These are phyloP conservation scores for Martiniozyma abietophila DNA, from an alignment of 805 yeast species.

Conservation along the genomic window DNA sequence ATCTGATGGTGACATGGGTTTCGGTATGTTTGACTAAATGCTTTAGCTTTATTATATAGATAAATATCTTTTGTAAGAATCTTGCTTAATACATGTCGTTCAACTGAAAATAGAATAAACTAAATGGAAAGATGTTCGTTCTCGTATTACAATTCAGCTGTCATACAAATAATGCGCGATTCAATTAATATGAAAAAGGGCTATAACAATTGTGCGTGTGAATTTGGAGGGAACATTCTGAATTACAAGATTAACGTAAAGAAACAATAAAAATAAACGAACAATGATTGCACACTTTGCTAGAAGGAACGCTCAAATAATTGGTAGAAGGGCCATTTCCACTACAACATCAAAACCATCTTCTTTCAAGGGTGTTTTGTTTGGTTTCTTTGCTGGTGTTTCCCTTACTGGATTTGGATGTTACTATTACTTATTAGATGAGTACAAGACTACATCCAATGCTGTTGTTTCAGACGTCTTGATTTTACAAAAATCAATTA, in stretches of 20 bases:
- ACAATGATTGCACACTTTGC: conserved; percentile 16
- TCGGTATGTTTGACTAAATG: conserved; percentile 94
- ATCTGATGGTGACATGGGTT: conserved; percentile 69
- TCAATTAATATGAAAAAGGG: too few species aligned
- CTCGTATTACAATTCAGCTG: too few species aligned
- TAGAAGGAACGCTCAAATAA: conserved; percentile 9
- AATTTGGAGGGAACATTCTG: too few species aligned
- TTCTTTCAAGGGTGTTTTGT: conserved; percentile 36
- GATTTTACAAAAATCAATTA: conserved; percentile 48
- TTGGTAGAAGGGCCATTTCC: conserved; percentile 9
- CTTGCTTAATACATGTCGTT: too few species aligned
- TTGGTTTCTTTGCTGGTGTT: conserved; percentile 76
- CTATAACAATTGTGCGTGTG: too few species aligned
- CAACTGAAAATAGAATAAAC: too few species aligned
- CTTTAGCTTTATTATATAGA: neutral
- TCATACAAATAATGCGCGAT: too few species aligned
- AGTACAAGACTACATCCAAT: conserved; percentile 63
- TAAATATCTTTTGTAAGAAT: neutral
- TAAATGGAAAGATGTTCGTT: too few species aligned
- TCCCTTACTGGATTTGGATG: conserved; percentile 66
- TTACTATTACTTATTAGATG: conserved; percentile 70
- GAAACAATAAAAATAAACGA: too few species aligned
- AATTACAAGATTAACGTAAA: too few species aligned
- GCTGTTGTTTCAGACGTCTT: conserved; percentile 70
- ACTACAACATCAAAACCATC: conserved; percentile 8